Conservation (phyloP, 805 yeast species). For the Kregervanrija delftensis region DNA sequence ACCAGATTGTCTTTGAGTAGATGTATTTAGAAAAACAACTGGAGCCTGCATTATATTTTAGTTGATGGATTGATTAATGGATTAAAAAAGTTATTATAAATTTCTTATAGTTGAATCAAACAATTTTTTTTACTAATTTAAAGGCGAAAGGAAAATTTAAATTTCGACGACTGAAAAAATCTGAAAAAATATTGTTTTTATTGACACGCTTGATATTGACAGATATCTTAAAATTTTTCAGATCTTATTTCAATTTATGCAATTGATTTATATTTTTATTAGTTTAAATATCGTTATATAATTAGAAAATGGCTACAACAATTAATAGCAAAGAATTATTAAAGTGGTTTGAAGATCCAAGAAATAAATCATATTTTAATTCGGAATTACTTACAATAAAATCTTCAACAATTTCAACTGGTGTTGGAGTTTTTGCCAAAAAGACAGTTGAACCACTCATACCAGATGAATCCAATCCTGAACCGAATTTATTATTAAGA, state of each 20-base stretch:
- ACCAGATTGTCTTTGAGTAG: slow-evolving; percentile 90
- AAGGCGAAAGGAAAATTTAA: too few species aligned
- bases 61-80: neutral
- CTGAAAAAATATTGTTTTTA: neutral
- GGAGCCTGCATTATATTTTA: slow-evolving; percentile 63
- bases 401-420: slow-evolving; percentile 40
- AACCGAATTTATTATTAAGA: slow-evolving; percentile 36
- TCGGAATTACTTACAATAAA: slow-evolving; percentile 37
- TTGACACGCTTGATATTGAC: neutral
- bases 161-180: too few species aligned
- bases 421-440: slow-evolving; percentile 67
- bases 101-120: too few species aligned
- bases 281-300: too few species aligned
- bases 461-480: slow-evolving; percentile 24
- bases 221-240: too few species aligned
- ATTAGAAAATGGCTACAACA: slow-evolving; percentile 25
- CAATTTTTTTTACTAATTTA: too few species aligned
- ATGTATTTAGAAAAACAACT: slow-evolving; percentile 77
- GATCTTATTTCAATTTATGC: too few species aligned
- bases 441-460: slow-evolving; percentile 25
- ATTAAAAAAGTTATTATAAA: too few species aligned
- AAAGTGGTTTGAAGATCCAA: slow-evolving; percentile 44
- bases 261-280: too few species aligned
- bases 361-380: slow-evolving; percentile 49
- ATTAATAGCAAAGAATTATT: slow-evolving; percentile 25